These are phyloP conservation scores for Aspergillus ustus DNA, from an alignment of 2,329 filamentous ascomycete genomes.

Conservation along the genomic window DNA sequence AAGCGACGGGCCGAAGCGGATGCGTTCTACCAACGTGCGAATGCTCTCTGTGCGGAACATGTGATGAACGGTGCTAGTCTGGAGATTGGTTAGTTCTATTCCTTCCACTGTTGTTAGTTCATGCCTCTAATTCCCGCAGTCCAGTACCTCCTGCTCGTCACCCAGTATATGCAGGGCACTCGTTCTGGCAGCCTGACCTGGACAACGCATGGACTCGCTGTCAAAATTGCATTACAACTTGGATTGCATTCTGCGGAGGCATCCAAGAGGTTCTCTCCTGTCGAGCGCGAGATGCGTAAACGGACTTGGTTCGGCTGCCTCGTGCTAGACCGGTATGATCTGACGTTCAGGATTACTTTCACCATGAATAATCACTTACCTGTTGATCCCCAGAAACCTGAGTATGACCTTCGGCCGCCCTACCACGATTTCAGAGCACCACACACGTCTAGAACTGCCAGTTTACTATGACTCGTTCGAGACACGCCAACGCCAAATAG, in stretches of 20 bases:
- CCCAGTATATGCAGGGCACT: neutral
- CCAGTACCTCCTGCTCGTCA: neutral
- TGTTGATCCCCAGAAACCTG: neutral
- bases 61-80: neutral
- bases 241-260: neutral
- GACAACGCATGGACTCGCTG: neutral
- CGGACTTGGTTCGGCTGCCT: neutral
- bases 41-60: neutral
- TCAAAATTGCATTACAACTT: neutral
- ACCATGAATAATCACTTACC: no score
- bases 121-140: neutral
- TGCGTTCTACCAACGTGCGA: neutral
- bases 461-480: neutral
- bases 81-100: neutral
- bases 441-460: neutral
- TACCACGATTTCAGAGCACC: neutral
- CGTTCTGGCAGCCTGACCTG: neutral
- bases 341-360: no score
- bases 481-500: neutral
- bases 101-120: no score
- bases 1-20: neutral
- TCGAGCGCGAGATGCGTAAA: neutral
- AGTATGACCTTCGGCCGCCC: neutral
- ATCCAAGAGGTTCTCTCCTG: neutral
- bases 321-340: neutral